Evolutionary conservation across 768 basidiomycete species (phyloP).

Genomic region (Leccinum boreale): DNA sequence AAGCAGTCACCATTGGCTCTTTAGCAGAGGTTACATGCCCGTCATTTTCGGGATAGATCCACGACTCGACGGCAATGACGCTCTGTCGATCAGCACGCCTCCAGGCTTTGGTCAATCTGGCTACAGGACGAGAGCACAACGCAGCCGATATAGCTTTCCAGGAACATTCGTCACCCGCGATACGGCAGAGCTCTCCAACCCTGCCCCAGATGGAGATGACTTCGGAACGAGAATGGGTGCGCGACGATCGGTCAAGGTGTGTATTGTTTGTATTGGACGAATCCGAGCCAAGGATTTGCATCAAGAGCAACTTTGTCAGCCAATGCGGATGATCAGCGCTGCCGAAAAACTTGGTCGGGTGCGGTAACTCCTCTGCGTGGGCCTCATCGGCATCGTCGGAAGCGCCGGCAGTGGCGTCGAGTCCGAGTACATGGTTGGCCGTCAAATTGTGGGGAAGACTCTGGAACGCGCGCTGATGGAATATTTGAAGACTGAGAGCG

Average conservation of each 20-base stretch:
- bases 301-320: constrained; percentile 69
- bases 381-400: constrained; percentile 4
- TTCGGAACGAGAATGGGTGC: constrained; percentile 69
- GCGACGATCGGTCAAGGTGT: constrained; percentile 41
- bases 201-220: constrained; percentile 70
- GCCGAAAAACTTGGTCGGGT: constrained; percentile 51
- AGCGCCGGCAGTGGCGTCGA: constrained; percentile 19
- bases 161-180: constrained; percentile 74
- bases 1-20: constrained; percentile 55
- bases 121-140: constrained; percentile 69
- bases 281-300: constrained; percentile 68
- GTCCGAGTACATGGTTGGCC: constrained; percentile 40
- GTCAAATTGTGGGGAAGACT: constrained; percentile 52
- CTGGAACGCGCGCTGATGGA: constrained; percentile 54
- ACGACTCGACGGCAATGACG: constrained; percentile 57
- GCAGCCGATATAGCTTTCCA: constrained; percentile 75
- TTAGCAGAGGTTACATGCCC: constrained; percentile 26
- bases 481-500: constrained; percentile 59
- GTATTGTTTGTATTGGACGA: constrained; percentile 33
- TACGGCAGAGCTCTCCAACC: constrained; percentile 69
- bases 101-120: constrained; percentile 78
- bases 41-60: constrained; percentile 51
- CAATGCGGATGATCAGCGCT: constrained; percentile 73
- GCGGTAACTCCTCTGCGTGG: constrained; percentile 6
- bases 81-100: constrained; percentile 63